A percentile compares a stretch with the other conserved stretches of the same genome.
Conservation (phyloP, 768 basidiomycete species). For the Daedaleopsis sinensis region DNA sequence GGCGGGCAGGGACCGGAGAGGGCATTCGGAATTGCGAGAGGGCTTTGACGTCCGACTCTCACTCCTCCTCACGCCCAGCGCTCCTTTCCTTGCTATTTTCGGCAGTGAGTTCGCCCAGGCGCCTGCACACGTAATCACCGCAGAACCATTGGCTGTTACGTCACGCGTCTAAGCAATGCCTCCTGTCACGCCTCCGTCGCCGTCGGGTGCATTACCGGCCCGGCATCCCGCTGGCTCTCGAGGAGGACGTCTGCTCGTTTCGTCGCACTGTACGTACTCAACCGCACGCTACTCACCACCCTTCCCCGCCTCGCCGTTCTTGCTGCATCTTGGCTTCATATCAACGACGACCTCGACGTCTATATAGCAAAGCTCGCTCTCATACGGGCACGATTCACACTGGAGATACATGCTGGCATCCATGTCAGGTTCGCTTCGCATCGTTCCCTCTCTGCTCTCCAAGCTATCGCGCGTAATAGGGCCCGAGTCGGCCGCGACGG, state of each 20-base stretch:
- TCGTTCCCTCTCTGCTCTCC: constrained; percentile 21
- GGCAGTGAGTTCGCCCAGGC: background rate
- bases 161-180: constrained; percentile 11
- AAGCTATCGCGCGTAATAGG: constrained; percentile 40
- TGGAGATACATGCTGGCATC: too few relatives aligned
- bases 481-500: constrained; percentile 37
- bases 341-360: too few relatives aligned
- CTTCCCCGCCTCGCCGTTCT: too few relatives aligned
- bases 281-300: too few relatives aligned
- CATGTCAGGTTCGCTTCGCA: background rate
- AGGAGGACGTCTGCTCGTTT: background rate
- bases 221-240: background rate
- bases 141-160: constrained; percentile 11
- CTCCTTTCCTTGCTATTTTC: constrained; percentile 5
- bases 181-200: constrained; percentile 13
- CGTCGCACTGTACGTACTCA: background rate
- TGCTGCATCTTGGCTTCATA: too few relatives aligned
- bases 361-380: too few relatives aligned
- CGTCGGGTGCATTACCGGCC: background rate
- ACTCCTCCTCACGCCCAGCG: background rate
- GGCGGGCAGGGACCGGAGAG: background rate
- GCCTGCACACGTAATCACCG: constrained; percentile 9
- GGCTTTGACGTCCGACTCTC: background rate
- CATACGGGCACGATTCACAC: background rate
- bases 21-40: constrained; percentile 2